These are phyloP conservation scores for Pseudogymnoascus sp. DNA, from an alignment of 2,329 filamentous ascomycete genomes.

Conservation along the genomic window DNA sequence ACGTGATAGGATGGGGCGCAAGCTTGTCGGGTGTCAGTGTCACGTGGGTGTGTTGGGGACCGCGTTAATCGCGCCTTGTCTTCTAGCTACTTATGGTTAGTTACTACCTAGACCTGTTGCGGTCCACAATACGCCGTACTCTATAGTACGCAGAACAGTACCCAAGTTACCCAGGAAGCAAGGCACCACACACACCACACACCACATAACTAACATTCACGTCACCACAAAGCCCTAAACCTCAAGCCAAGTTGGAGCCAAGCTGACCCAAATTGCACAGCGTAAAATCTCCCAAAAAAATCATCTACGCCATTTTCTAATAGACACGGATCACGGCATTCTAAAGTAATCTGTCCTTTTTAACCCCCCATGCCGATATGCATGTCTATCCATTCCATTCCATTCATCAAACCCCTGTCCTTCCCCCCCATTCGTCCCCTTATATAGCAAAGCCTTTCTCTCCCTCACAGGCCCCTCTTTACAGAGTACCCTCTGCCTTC, in stretches of 20 bases:
- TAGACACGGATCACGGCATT: constrained; percentile 8
- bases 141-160: not conserved
- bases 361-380: not conserved
- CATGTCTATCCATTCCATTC: constrained; percentile 3
- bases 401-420: not conserved
- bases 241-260: not conserved
- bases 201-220: not conserved
- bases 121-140: not conserved
- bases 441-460: not conserved
- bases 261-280: not conserved
- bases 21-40: too few relatives aligned
- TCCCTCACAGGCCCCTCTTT: not conserved
- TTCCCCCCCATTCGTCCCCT: not conserved
- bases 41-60: not conserved
- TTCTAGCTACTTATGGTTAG: not conserved
- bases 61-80: not conserved
- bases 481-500: constrained; percentile 30
- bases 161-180: not conserved
- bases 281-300: not conserved
- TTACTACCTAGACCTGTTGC: not conserved
- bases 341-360: constrained; percentile 6
- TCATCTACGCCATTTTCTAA: constrained; percentile 6
- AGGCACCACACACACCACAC: not conserved
- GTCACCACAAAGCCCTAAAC: constrained; percentile 3
- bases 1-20: not conserved